A percentile compares a stretch with the other conserved stretches of the same genome.
phyloP scores from a whole-genome alignment of 139 green algal species.

The Raphidocelis subcapitata region DNA sequence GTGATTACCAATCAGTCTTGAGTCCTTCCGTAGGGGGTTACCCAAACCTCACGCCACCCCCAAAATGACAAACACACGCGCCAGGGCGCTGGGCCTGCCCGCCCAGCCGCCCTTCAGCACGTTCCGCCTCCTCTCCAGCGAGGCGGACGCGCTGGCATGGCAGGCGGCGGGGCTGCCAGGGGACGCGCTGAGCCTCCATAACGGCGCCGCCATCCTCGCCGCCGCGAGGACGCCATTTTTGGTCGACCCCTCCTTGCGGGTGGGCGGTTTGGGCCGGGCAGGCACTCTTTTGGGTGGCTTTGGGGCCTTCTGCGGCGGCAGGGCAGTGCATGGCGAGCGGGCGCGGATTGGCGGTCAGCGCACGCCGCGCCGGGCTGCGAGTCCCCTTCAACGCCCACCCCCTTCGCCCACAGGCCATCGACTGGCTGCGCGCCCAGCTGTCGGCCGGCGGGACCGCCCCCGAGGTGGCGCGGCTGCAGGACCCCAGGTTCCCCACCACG shows the following conservation, averaged over 20 bases:
- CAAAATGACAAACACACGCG: too few relatives aligned
- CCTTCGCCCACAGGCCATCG: constrained; percentile 53
- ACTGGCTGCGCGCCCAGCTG: constrained; percentile 68
- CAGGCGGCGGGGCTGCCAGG: constrained; percentile 69
- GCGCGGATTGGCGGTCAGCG: too few relatives aligned
- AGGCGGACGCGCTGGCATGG: constrained; percentile 79
- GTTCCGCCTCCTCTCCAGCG: constrained; percentile 60
- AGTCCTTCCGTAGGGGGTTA: too few relatives aligned
- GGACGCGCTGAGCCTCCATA: constrained; percentile 69
- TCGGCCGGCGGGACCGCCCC: constrained; percentile 13
- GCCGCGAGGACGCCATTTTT: constrained; percentile 57
- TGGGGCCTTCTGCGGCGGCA: too few relatives aligned
- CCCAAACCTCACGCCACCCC: too few relatives aligned
- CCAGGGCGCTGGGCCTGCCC: too few relatives aligned
- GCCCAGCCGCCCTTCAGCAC: constrained; percentile 48
- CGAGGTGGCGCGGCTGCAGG: constrained; percentile 41
- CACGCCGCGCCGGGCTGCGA: too few relatives aligned
- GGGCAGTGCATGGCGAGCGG: too few relatives aligned
- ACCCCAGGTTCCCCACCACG: constrained; percentile 65
- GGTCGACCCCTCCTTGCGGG: constrained; percentile 72
- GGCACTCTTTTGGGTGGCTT: too few relatives aligned
- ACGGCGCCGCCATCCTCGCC: constrained; percentile 67
- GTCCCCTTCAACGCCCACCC: too few relatives aligned
- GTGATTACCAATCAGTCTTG: too few relatives aligned
- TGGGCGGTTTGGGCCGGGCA: constrained; percentile 27